phyloP scores from a whole-genome alignment of 805 yeast genomes.

The Tetrapisispora fleetii region DNA sequence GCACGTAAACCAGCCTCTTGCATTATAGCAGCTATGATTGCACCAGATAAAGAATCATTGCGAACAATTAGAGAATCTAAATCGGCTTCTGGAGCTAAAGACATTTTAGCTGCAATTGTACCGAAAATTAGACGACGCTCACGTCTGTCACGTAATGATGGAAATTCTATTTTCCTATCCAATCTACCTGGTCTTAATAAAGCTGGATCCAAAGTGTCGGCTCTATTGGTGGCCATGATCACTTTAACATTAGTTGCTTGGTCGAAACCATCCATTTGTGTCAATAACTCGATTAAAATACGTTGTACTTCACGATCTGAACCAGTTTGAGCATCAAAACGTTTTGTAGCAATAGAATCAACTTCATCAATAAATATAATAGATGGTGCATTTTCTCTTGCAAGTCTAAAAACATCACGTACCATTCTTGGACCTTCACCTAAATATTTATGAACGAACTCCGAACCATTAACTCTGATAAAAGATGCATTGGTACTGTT shows the following conservation, averaged over 20 bases:
- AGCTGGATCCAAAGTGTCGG: constrained; percentile 99
- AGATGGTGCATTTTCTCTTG: constrained; percentile 94
- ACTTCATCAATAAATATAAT: constrained; percentile 97
- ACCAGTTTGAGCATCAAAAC: constrained; percentile 99
- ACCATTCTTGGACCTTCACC: constrained; percentile 99
- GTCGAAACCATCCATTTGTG: constrained; percentile 99
- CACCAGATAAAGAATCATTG: constrained; percentile 96
- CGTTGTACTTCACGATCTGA: constrained; percentile 99
- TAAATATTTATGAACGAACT: constrained; percentile 92
- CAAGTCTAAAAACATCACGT: constrained; percentile 93
- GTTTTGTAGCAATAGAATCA: constrained; percentile 97
- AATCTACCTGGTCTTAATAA: constrained; percentile 95
- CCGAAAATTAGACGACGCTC: constrained; percentile 94
- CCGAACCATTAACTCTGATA: constrained; percentile 95
- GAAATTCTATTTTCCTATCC: constrained; percentile 97
- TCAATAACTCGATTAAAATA: constrained; percentile 85
- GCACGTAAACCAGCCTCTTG: constrained; percentile 99
- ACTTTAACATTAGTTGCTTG: constrained; percentile 92
- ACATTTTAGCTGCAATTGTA: constrained; percentile 95
- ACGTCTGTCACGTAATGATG: constrained; percentile 90
- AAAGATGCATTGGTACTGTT: constrained; percentile 92
- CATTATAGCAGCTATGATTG: constrained; percentile 97
- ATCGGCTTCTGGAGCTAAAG: constrained; percentile 95
- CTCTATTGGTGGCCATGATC: constrained; percentile 98
- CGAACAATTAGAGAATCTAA: constrained; percentile 89